Evolutionary conservation across 305 asterid genomes (phyloP).

Genomic region (Fraxinus velutina): DNA sequence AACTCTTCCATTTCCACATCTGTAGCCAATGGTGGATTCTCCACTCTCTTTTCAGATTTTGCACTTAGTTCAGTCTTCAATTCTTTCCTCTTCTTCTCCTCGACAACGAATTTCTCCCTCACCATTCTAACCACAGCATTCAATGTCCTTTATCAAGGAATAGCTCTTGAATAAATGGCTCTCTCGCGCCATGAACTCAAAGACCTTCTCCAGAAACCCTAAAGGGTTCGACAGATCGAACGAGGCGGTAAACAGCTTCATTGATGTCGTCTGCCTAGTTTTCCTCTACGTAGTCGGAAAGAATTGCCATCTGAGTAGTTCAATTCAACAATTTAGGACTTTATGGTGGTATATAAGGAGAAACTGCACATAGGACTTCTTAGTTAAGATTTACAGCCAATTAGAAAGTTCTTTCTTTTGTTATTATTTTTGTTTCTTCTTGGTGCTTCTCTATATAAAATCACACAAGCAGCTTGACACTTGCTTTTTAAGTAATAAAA

Average conservation of each 20-base stretch:
- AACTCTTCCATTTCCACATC: constrained; percentile 4
- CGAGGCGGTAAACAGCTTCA: constrained; percentile 41
- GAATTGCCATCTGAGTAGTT: constrained; percentile 39
- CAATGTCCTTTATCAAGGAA: constrained; percentile 45
- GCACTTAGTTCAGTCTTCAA: not conserved
- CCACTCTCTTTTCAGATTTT: constrained; percentile 9
- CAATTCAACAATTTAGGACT: not conserved
- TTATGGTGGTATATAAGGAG: not conserved
- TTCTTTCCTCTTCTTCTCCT: constrained; percentile 35
- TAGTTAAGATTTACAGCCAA: not conserved
- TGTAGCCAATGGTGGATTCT: not conserved
- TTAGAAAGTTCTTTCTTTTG: not conserved
- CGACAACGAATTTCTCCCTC: constrained; percentile 43
- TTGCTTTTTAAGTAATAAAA: not conserved
- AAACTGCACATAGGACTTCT: not conserved
- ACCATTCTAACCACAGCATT: constrained; percentile 60
- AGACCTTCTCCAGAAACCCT: constrained; percentile 50
- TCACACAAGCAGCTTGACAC: not conserved
- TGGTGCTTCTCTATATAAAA: not conserved
- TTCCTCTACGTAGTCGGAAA: constrained; percentile 48
- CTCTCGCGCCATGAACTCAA: constrained; percentile 56
- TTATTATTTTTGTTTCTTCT: not conserved
- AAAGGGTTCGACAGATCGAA: constrained; percentile 57
- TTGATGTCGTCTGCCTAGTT: constrained; percentile 13
- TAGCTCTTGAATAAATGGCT: constrained; percentile 63